Evolutionary conservation across 441 rosid genomes (phyloP), one percentile per base, ranked within the genome.

Genomic region (Aquilaria agallochum): DNA sequence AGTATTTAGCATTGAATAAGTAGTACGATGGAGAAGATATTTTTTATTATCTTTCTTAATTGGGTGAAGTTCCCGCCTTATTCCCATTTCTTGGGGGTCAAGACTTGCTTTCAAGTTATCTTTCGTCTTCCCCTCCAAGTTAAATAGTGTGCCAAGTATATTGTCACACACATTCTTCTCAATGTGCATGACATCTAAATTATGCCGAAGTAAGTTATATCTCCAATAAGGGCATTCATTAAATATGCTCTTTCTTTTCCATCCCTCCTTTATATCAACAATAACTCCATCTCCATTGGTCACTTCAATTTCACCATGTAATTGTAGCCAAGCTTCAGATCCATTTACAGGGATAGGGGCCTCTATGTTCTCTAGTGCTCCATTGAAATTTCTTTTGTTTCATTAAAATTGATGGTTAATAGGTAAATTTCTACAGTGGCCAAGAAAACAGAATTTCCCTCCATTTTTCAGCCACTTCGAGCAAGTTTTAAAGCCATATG

Each of bases 161-260:
- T 15, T 67, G 11, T 53, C 60, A 32, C 53, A 64, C 11, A 64
- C 50, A 32, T 64, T 64, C 42, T 64, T 64, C 53, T 64, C 53
- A 13, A 64, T 55, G 30, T 67, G 50, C 65, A 59, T 67, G 3
- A 53, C 34, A 34, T 59, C 50, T 0, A 67, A 15, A 59, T 59
- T 52, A 34, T 67, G 48, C 0, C 5, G 0, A 11, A 65, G 14
- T 3, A 34, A 34, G 6, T n/a, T n/a, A 50, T 8, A 8, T 44
- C 50, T 5, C 20, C 20, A 51, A 11, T 51, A 50, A 11, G 13
- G 15, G 4, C 20, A 34, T 11, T 50, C 11, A 9, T 14, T 5
- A 3, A 13, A 11, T 15, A 7, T 3, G 6, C 45, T 40, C 5
- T 9, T 51, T 12, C 13, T 33, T 9, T 32, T 15, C 30, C 49